Conservation (phyloP, 768 basidiomycete species). For the Hypholoma fasciculare region DNA sequence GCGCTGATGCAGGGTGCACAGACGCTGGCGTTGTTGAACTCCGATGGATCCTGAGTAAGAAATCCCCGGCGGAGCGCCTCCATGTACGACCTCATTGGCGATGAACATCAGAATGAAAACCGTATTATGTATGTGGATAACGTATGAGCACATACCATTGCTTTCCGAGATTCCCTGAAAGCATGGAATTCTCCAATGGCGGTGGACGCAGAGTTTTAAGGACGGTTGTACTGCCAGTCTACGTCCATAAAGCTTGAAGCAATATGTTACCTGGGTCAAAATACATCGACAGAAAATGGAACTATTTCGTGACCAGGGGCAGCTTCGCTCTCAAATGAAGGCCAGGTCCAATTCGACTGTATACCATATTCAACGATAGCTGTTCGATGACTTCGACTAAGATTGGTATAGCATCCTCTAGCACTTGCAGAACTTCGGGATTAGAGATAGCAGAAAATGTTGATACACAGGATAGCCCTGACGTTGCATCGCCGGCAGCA, state of each 20-base stretch:
- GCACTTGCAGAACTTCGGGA: conserved; percentile 26
- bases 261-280: conserved; percentile 13
- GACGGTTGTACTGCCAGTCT: conserved; percentile 73
- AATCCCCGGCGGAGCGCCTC: conserved; percentile 59
- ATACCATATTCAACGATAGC: conserved; percentile 19
- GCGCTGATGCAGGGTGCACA: conserved; percentile 51
- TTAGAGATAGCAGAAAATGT: conserved; percentile 20
- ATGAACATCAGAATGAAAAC: background rate
- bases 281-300: background rate
- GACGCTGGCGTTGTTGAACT: conserved; percentile 55
- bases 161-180: conserved; percentile 51
- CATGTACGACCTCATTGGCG: conserved; percentile 60
- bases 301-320: conserved; percentile 39
- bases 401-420: conserved; percentile 39
- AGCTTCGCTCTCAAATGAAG: conserved; percentile 9
- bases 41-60: conserved; percentile 62
- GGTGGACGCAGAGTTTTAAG: conserved; percentile 69
- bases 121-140: background rate
- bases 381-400: conserved; percentile 30
- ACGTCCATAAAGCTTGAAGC: conserved; percentile 75
- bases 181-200: conserved; percentile 57
- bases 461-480: conserved; percentile 20
- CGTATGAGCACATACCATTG: conserved; percentile 53
- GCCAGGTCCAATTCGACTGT: conserved; percentile 10
- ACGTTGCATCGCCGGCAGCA: conserved; percentile 16